Percentiles rank a stretch among this genome's conserved stretches.
Conservation (phyloP, 1,284 basidiomycete species). For the Moesziomyces antarcticus region DNA sequence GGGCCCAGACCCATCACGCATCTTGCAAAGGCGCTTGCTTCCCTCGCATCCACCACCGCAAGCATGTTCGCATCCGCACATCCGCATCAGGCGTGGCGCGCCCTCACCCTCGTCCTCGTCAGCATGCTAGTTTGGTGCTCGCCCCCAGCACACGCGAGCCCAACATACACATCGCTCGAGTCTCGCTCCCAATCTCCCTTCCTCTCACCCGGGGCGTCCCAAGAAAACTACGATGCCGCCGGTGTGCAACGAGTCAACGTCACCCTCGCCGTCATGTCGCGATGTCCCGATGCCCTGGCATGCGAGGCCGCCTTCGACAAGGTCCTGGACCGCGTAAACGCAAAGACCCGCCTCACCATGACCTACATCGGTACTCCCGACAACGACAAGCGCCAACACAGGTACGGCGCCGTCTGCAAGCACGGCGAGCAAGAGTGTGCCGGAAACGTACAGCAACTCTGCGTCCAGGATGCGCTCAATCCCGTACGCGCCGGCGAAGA, state of each 20-base stretch:
- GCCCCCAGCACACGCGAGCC: constrained; percentile 7
- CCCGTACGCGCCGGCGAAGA: constrained; percentile 49
- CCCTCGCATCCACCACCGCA: background rate
- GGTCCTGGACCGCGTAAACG: constrained; percentile 52
- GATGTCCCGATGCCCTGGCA: constrained; percentile 53
- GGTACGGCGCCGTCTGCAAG: constrained; percentile 45
- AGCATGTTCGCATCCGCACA: background rate
- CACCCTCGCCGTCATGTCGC: constrained; percentile 53
- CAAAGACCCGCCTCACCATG: constrained; percentile 45
- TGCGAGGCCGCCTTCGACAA: constrained; percentile 53
- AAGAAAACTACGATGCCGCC: constrained; percentile 9
- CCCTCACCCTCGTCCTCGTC: constrained; percentile 5
- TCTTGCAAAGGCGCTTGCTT: too few species aligned
- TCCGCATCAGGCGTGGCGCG: constrained; percentile 5
- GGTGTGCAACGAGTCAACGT: constrained; percentile 44
- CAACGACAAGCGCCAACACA: constrained; percentile 11
- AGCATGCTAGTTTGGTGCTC: constrained; percentile 1
- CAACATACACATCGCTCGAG: constrained; percentile 9
- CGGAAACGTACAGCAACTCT: constrained; percentile 59
- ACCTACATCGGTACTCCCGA: constrained; percentile 46
- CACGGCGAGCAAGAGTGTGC: constrained; percentile 55
- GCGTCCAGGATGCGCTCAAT: constrained; percentile 50
- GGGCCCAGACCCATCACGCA: too few species aligned
- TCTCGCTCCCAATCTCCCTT: constrained; percentile 26
- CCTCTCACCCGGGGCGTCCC: constrained; percentile 4